phyloP scores from a whole-genome alignment of 768 basidiomycete species.

The Xerocomus potaroensis region DNA sequence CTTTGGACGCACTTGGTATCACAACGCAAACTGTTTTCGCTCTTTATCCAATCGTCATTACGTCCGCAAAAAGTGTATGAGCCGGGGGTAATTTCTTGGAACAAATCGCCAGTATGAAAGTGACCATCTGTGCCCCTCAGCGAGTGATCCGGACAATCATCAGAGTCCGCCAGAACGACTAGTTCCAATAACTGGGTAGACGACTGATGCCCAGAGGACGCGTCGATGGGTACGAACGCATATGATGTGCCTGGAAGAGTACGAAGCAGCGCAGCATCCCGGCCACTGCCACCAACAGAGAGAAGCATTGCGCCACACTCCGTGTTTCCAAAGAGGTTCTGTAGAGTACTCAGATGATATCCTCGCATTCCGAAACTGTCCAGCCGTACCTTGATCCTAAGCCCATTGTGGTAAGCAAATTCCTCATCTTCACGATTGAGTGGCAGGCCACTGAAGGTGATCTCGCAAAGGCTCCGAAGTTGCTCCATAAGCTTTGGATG shows the following conservation, averaged over 20 bases:
- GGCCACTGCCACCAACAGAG: slow-evolving; percentile 51
- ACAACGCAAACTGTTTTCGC: slow-evolving; percentile 71
- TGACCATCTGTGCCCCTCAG: slow-evolving; percentile 60
- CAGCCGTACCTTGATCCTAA: slow-evolving; percentile 57
- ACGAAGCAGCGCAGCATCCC: slow-evolving; percentile 48
- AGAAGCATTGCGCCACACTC: slow-evolving; percentile 73
- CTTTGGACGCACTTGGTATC: slow-evolving; percentile 55
- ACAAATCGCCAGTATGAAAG: slow-evolving; percentile 82
- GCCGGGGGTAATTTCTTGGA: slow-evolving; percentile 57
- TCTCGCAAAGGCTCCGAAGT: slow-evolving; percentile 55
- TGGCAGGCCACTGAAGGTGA: slow-evolving; percentile 62
- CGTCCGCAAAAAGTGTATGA: slow-evolving; percentile 65
- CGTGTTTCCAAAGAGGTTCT: slow-evolving; percentile 81
- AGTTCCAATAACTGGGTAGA: slow-evolving; percentile 59
- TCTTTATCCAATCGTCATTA: slow-evolving; percentile 85
- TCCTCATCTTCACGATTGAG: slow-evolving; percentile 65
- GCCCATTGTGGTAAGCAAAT: slow-evolving; percentile 60
- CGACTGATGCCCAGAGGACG: slow-evolving; percentile 46
- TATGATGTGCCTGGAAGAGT: slow-evolving; percentile 63
- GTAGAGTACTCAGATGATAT: slow-evolving; percentile 20
- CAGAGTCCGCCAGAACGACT: slow-evolving; percentile 62
- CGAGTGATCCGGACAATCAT: slow-evolving; percentile 61
- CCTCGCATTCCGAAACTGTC: slow-evolving; percentile 10
- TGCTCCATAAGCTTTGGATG: slow-evolving; percentile 58
- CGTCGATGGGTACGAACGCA: slow-evolving; percentile 56